These are phyloP conservation scores for Vitrella brassicaformis DNA, from an alignment of 73 alveolate species.

Conservation along the genomic window DNA sequence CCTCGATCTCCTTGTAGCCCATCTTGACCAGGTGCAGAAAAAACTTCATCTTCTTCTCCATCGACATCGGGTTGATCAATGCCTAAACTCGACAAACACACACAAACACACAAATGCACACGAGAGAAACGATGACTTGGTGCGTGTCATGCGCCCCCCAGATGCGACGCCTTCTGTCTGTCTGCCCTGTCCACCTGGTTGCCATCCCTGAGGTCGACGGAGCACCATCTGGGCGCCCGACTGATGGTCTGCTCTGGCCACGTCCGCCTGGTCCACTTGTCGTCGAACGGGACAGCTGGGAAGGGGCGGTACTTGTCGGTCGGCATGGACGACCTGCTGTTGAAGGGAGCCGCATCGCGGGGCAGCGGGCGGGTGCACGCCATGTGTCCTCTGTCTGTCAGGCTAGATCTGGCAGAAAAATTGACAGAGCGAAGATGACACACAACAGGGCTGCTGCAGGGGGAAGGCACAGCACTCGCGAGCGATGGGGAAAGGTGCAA, in stretches of 20 bases:
- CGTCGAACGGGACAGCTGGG: neutral
- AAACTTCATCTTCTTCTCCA: conserved; percentile 10
- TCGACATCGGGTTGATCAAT: conserved; percentile 33
- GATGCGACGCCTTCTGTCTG: no score
- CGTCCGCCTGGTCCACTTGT: conserved; percentile 14
- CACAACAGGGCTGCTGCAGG: no score
- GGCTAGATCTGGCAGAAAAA: no score
- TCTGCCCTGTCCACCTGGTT: conserved; percentile 29
- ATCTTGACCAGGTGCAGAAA: conserved; percentile 26
- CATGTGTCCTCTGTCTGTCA: no score
- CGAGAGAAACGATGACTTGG: neutral
- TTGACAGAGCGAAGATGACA: no score
- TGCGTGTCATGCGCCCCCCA: no score
- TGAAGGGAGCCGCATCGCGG: neutral
- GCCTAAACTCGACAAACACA: conserved; percentile 4
- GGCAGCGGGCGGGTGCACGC: neutral
- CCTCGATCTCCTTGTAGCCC: conserved; percentile 41
- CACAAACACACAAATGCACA: neutral
- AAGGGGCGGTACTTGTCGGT: neutral
- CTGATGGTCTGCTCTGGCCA: conserved; percentile 26
- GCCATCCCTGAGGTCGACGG: conserved; percentile 39
- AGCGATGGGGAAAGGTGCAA: no score
- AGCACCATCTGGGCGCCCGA: conserved; percentile 40
- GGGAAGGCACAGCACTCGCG: no score
- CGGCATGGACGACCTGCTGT: neutral